phyloP scores from a whole-genome alignment of 176 grass and related monocot genomes.

The Triticum urartu region DNA sequence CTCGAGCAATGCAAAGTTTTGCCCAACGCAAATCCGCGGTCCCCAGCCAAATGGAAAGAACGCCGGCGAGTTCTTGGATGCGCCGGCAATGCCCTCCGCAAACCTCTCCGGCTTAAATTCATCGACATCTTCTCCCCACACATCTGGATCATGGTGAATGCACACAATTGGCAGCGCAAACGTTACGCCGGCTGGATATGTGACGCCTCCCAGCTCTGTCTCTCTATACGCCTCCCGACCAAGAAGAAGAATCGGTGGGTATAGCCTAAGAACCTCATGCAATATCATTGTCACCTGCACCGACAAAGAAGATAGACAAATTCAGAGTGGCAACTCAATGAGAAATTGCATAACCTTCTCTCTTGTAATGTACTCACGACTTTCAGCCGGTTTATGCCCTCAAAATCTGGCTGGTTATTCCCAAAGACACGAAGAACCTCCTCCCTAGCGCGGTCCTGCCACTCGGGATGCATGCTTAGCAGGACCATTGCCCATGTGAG shows the following conservation, averaged over 20 bases:
- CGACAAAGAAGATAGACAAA: background rate
- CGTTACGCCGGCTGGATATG: conserved; percentile 43
- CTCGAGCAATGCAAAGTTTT: conserved; percentile 68
- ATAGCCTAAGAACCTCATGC: conserved; percentile 67
- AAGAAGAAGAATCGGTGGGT: conserved; percentile 43
- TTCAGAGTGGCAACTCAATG: background rate
- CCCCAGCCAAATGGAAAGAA: conserved; percentile 65
- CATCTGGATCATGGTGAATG: conserved; percentile 56
- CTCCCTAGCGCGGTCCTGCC: conserved; percentile 55
- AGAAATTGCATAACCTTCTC: background rate
- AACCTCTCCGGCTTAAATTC: conserved; percentile 72
- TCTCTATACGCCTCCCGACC: conserved; percentile 30
- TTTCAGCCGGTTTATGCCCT: conserved; percentile 53
- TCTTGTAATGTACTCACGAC: conserved; percentile 31
- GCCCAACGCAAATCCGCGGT: conserved; percentile 43
- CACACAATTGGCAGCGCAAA: conserved; percentile 27
- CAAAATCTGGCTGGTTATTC: conserved; percentile 28
- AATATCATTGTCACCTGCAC: conserved; percentile 71
- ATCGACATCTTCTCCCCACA: conserved; percentile 54
- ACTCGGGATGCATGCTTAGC: conserved; percentile 61
- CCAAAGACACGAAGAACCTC: conserved; percentile 50
- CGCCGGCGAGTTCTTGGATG: conserved; percentile 35
- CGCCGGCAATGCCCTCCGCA: conserved; percentile 52
- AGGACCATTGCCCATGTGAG: conserved; percentile 63
- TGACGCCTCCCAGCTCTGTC: conserved; percentile 50